Conservation (phyloP, 805 yeast genomes). For the Dipodascus albidus region DNA sequence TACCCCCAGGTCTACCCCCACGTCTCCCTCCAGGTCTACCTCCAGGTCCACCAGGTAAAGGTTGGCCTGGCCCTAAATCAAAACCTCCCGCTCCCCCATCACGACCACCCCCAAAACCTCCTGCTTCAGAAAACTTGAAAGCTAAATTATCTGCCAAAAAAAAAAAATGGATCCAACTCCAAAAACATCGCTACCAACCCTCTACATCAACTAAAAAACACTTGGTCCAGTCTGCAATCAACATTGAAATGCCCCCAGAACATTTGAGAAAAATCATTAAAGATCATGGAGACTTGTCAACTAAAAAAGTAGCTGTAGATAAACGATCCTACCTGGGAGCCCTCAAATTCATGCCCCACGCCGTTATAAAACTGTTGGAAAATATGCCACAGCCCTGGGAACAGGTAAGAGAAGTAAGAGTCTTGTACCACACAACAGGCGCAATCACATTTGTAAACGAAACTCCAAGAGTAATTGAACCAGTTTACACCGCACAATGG, state of each 20-base stretch:
- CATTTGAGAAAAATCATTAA: constrained; percentile 76
- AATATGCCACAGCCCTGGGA: constrained; percentile 99
- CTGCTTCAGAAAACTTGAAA: constrained; percentile 5
- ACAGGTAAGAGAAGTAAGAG: constrained; percentile 69
- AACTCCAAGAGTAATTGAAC: constrained; percentile 82
- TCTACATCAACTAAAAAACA: not conserved
- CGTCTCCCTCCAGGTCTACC: constrained; percentile 18
- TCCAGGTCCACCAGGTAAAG: constrained; percentile 16
- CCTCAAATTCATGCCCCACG: constrained; percentile 91
- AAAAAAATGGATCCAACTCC: constrained; percentile 49
- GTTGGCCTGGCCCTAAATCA: too few species aligned
- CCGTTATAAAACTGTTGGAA: constrained; percentile 75
- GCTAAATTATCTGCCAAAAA: constrained; percentile 23
- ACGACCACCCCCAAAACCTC: constrained; percentile 14
- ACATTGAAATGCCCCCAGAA: constrained; percentile 86
- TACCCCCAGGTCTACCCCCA: constrained; percentile 10
- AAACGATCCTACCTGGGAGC: constrained; percentile 85
- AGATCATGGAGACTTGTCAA: constrained; percentile 77
- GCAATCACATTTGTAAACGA: constrained; percentile 95
- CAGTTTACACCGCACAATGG: constrained; percentile 92
- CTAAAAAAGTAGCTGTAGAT: constrained; percentile 68
- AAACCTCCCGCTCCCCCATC: constrained; percentile 24
- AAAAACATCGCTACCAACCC: constrained; percentile 41
- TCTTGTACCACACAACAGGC: constrained; percentile 81
- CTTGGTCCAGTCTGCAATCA: constrained; percentile 40